These are phyloP conservation scores for Sporobolomyces phaffii DNA, from an alignment of 768 basidiomycete genomes.

Conservation along the genomic window DNA sequence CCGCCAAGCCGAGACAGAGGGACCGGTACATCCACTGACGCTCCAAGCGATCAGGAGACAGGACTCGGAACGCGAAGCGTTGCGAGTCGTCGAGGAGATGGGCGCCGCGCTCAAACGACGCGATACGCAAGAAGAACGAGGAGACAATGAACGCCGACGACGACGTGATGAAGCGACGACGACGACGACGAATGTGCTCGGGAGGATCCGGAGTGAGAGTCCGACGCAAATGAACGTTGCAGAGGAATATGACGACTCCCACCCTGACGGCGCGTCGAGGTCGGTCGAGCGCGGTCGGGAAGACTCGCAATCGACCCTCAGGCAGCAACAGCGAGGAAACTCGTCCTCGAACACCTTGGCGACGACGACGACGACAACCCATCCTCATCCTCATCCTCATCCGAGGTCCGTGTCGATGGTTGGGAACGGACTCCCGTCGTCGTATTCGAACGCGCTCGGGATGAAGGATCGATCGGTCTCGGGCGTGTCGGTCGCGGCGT, in stretches of 20 bases:
- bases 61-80: constrained; percentile 24
- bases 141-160: too few relatives aligned
- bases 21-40: constrained; percentile 21
- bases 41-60: constrained; percentile 23
- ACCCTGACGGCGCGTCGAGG: too few relatives aligned
- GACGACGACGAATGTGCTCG: neutral
- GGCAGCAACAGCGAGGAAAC: too few relatives aligned
- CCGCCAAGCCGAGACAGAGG: constrained; percentile 6
- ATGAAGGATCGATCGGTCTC: too few relatives aligned
- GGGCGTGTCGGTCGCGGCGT: too few relatives aligned
- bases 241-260: neutral
- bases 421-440: neutral
- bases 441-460: too few relatives aligned
- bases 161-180: neutral
- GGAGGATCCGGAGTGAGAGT: constrained; percentile 9
- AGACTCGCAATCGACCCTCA: neutral
- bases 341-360: neutral
- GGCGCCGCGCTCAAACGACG: constrained; percentile 9
- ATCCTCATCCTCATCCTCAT: neutral
- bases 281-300: neutral
- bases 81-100: constrained; percentile 14
- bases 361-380: too few relatives aligned
- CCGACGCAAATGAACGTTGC: neutral
- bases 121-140: constrained; percentile 19
- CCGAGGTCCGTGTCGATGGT: neutral